Percentiles rank a stretch among this genome's conserved stretches.
Conservation (phyloP, 306 rosid species). For the Crotalaria pallida region DNA sequence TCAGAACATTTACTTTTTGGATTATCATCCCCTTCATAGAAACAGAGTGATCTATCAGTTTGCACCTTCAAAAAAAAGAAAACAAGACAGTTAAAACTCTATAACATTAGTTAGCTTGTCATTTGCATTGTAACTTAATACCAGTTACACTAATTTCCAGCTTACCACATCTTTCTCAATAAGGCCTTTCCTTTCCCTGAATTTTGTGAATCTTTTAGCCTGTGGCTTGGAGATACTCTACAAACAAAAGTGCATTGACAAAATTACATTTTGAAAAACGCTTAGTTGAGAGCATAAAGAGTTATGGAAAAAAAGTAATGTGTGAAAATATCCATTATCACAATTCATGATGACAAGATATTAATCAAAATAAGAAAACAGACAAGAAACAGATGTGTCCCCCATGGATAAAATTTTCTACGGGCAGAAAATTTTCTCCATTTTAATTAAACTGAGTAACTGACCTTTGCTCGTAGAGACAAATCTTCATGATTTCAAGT, state of each 20-base stretch:
- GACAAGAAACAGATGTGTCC: neutral
- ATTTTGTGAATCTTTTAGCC: constrained; percentile 91
- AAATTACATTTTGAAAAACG: constrained; percentile 7
- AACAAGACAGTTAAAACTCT: constrained; percentile 28
- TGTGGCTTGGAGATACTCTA: constrained; percentile 81
- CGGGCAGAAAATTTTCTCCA: too few relatives aligned
- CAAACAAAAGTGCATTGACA: constrained; percentile 20
- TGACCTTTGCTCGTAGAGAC: too few relatives aligned
- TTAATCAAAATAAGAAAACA: constrained; percentile 1
- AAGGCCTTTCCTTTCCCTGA: constrained; percentile 96
- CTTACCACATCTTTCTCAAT: constrained; percentile 98
- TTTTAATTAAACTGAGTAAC: too few relatives aligned
- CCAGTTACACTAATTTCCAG: constrained; percentile 14
- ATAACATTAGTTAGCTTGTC: constrained; percentile 12
- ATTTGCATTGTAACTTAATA: constrained; percentile 6
- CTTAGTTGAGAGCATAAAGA: neutral
- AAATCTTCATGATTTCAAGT: too few relatives aligned
- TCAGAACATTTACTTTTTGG: constrained; percentile 68
- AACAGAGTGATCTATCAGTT: constrained; percentile 75
- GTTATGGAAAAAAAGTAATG: neutral
- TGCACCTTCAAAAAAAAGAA: constrained; percentile 57
- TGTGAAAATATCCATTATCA: neutral
- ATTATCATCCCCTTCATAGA: constrained; percentile 96
- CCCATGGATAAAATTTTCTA: too few relatives aligned
- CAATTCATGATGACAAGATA: neutral